A percentile compares a stretch with the other conserved stretches of the same genome.
Evolutionary conservation across 192 early-diverging fungal species (phyloP).

Genomic region (Backusella australiensis): DNA sequence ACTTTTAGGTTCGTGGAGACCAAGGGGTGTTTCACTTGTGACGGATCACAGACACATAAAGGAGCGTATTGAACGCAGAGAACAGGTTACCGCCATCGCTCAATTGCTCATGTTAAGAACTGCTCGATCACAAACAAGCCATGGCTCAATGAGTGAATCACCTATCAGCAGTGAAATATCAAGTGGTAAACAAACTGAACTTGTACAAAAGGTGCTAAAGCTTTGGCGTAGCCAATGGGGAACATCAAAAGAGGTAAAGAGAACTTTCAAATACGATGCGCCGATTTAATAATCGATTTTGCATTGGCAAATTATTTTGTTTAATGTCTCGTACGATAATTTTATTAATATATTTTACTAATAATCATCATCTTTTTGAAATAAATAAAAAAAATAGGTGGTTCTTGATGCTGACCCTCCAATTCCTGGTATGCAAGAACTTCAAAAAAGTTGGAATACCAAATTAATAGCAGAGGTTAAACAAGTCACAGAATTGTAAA

Average conservation of each 20-base stretch:
- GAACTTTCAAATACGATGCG: background rate
- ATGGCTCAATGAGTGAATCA: constrained; percentile 16
- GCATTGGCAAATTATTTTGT: constrained; percentile 7
- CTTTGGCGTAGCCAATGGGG: constrained; percentile 33
- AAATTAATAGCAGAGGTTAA: constrained; percentile 43
- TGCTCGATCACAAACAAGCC: constrained; percentile 26
- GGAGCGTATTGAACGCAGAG: constrained; percentile 32
- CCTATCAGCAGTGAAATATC: background rate
- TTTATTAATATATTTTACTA: constrained; percentile 9
- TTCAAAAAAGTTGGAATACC: constrained; percentile 12
- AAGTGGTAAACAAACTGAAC: background rate
- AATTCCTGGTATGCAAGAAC: constrained; percentile 37
- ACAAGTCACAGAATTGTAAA: constrained; percentile 35
- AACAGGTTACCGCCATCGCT: constrained; percentile 39
- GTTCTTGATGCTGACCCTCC: constrained; percentile 39
- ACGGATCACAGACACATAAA: constrained; percentile 47
- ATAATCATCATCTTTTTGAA: constrained; percentile 13
- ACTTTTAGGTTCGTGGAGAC: constrained; percentile 62
- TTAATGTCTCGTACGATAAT: background rate
- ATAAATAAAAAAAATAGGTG: constrained; percentile 26
- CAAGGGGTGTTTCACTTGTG: constrained; percentile 64
- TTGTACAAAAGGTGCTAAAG: constrained; percentile 3
- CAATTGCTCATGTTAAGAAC: constrained; percentile 39
- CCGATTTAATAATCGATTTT: background rate
- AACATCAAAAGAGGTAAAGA: constrained; percentile 31